phyloP scores from a whole-genome alignment of 257 asterid species.

The Nicotiana knightiana region DNA sequence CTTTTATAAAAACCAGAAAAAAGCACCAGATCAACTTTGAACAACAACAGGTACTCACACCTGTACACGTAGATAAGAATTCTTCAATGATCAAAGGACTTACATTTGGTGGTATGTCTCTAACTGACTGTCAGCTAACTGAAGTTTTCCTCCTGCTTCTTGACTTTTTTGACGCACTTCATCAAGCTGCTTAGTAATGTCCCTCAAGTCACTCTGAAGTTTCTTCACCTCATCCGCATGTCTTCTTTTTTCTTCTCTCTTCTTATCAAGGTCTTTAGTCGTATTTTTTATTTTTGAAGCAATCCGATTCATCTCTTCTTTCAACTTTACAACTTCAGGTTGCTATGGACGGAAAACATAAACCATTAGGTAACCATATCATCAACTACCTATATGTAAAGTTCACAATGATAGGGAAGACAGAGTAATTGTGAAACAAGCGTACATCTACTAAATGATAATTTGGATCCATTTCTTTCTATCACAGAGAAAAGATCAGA shows the following conservation, averaged over 20 bases:
- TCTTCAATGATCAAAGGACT: conserved; percentile 25
- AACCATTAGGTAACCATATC: not conserved
- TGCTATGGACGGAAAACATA: conserved; percentile 43
- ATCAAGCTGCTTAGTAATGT: conserved; percentile 73
- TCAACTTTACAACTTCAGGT: conserved; percentile 82
- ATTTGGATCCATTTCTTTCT: not conserved
- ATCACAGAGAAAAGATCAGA: no score
- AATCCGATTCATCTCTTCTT: conserved; percentile 84
- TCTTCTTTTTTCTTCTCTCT: conserved; percentile 64
- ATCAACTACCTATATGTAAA: not conserved
- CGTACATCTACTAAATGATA: not conserved
- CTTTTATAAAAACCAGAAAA: not conserved
- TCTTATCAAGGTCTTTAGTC: conserved; percentile 67
- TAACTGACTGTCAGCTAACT: conserved; percentile 91
- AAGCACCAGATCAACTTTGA: not conserved
- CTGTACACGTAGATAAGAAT: conserved; percentile 7
- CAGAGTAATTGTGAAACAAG: not conserved
- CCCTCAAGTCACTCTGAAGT: conserved; percentile 76
- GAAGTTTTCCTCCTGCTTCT: conserved; percentile 85
- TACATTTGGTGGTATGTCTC: conserved; percentile 91
- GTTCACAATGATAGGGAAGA: not conserved
- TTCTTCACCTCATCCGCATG: conserved; percentile 66
- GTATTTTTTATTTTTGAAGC: conserved; percentile 69
- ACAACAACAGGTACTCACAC: not conserved
- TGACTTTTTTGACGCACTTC: conserved; percentile 70